These are phyloP conservation scores for Odonthalia washingtoniensis DNA, from an alignment of 31 red algal genomes.

Conservation along the genomic window DNA sequence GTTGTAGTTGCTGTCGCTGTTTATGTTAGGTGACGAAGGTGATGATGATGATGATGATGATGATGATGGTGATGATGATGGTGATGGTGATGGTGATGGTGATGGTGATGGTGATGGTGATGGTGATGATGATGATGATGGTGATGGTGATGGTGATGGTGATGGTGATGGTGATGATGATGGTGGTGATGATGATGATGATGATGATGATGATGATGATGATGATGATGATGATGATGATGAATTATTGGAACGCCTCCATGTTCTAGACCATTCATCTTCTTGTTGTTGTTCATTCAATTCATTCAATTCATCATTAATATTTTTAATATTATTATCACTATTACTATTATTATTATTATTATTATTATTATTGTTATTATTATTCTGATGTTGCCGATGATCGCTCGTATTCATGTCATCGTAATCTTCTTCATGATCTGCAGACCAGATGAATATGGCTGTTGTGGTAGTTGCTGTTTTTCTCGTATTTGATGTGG, in stretches of 20 bases:
- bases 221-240: no score
- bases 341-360: not conserved
- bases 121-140: not conserved
- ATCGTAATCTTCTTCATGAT: not conserved
- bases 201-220: no score
- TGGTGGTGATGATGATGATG: not conserved
- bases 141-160: not conserved
- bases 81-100: not conserved
- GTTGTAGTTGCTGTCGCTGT: no score
- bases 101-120: not conserved
- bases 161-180: not conserved
- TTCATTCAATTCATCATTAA: not conserved
- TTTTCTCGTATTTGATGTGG: no score
- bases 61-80: not conserved
- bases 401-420: not conserved
- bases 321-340: not conserved
- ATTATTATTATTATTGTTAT: no score
- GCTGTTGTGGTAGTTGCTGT: not conserved
- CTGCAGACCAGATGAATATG: not conserved
- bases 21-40: no score
- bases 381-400: no score
- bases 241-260: no score
- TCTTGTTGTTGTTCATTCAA: not conserved
- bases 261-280: not conserved
- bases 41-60: no score